Conservation (phyloP, 192 early-diverging fungal species). For the Mortierella hygrophila region DNA sequence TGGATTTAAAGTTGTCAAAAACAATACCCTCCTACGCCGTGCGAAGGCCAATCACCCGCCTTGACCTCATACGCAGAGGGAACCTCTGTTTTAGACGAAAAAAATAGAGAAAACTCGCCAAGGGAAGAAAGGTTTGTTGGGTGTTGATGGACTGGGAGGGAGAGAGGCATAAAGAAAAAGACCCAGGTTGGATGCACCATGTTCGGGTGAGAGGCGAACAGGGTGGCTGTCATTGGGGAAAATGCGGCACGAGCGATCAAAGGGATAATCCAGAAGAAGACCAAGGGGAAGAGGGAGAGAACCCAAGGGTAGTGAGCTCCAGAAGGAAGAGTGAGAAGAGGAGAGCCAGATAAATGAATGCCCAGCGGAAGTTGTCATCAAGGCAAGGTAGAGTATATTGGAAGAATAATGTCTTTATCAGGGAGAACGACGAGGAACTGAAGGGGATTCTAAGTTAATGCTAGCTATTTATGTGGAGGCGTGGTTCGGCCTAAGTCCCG, state of each 20-base stretch:
- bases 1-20: background rate
- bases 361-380: no score
- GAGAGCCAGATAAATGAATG: no score
- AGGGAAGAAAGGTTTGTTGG: no score
- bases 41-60: conserved; percentile 11
- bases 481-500: background rate
- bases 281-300: background rate
- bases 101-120: background rate
- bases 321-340: no score
- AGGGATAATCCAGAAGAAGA: background rate
- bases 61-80: background rate
- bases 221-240: background rate
- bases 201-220: background rate
- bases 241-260: background rate
- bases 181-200: background rate
- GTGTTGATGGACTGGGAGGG: background rate
- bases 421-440: no score
- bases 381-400: no score
- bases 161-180: background rate
- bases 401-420: no score
- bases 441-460: no score
- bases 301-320: no score
- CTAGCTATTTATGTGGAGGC: no score
- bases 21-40: background rate
- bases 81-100: background rate